Conservation (phyloP, 148 eudicot species). For the Salicornia ramosissima region DNA sequence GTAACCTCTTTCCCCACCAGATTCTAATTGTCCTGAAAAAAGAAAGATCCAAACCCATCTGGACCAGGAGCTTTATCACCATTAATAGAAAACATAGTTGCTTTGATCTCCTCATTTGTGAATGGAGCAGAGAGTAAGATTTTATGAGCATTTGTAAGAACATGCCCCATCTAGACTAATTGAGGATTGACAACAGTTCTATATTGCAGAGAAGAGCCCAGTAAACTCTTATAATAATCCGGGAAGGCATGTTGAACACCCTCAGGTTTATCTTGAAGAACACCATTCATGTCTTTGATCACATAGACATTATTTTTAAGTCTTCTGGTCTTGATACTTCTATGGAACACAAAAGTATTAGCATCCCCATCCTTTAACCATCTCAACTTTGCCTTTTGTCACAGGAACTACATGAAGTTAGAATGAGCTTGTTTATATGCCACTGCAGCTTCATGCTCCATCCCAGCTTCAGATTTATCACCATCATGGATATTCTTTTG, state of each 20-base stretch:
- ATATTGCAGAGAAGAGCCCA: too few relatives aligned
- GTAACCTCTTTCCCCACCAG: neutral
- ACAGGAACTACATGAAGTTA: neutral
- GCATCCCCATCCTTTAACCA: neutral
- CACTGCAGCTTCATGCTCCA: neutral
- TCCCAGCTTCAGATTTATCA: neutral
- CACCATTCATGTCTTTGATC: neutral
- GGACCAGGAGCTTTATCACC: neutral
- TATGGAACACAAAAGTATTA: neutral
- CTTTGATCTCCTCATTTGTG: neutral
- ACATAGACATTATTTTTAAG: neutral
- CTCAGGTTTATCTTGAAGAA: neutral
- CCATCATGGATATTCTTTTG: neutral
- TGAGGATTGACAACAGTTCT: too few relatives aligned
- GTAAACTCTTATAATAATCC: neutral
- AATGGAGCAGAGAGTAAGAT: too few relatives aligned
- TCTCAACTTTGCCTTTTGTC: neutral
- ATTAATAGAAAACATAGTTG: neutral
- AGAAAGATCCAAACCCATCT: neutral
- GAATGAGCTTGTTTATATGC: neutral
- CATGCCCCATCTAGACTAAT: too few relatives aligned
- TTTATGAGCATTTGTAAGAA: too few relatives aligned
- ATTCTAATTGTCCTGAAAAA: neutral
- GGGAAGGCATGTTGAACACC: neutral
- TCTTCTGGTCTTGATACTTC: neutral